Evolutionary conservation across 495 filamentous ascomycete species (phyloP).

Genomic region (Letharia lupina): DNA sequence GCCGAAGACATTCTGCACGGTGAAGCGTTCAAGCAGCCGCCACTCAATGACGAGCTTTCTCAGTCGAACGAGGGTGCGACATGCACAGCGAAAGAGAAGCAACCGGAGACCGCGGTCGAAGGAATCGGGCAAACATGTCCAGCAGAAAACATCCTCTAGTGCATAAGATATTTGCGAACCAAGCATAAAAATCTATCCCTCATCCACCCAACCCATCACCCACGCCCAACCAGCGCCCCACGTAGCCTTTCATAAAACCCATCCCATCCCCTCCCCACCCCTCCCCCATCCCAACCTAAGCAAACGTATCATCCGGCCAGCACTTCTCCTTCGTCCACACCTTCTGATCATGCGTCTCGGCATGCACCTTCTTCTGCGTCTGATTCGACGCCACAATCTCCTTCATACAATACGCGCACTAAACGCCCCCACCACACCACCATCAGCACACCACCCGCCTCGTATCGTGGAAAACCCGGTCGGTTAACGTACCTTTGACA

Average conservation of each 20-base stretch:
- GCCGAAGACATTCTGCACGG: not conserved
- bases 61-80: not conserved
- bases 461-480: no score
- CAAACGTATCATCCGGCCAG: constrained; percentile 31
- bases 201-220: not conserved
- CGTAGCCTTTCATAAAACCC: not conserved
- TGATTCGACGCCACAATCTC: constrained; percentile 34
- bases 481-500: constrained; percentile 28
- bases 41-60: not conserved
- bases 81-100: not conserved
- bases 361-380: constrained; percentile 32
- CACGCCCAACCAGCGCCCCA: not conserved
- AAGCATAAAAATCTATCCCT: not conserved
- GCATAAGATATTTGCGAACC: not conserved
- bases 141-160: not conserved
- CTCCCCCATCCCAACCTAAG: not conserved
- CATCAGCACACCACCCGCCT: not conserved
- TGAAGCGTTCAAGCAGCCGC: not conserved
- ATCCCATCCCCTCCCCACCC: not conserved
- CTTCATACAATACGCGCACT: constrained; percentile 34
- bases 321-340: constrained; percentile 38
- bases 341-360: constrained; percentile 32
- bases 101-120: not conserved
- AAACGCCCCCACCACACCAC: not conserved
- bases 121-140: not conserved